phyloP scores from a whole-genome alignment of 352 stramenopile genomes.

The Phytophthora macrochlamydospora region DNA sequence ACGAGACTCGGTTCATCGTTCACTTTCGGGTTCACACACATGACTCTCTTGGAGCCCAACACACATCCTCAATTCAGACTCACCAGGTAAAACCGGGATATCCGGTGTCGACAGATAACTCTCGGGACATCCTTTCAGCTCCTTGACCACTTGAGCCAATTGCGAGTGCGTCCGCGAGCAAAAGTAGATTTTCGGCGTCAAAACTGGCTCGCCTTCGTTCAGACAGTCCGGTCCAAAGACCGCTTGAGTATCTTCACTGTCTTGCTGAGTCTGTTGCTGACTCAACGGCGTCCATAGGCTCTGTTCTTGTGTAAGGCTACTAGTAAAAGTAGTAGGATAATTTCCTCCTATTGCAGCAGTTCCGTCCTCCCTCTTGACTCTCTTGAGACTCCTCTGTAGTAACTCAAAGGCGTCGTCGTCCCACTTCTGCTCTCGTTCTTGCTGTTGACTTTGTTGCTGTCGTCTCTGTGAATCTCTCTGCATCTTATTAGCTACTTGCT shows the following conservation, averaged over 20 bases:
- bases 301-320: slow-evolving; percentile 5
- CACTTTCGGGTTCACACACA: slow-evolving; percentile 73
- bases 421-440: slow-evolving; percentile 14
- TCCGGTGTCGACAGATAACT: slow-evolving; percentile 53
- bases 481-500: slow-evolving; percentile 38
- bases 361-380: slow-evolving; percentile 29
- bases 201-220: slow-evolving; percentile 8
- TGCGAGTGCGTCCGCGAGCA: slow-evolving; percentile 86
- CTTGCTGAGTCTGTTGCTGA: slow-evolving; percentile 8
- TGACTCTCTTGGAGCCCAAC: slow-evolving; percentile 73
- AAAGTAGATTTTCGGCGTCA: slow-evolving; percentile 77
- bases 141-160: slow-evolving; percentile 73
- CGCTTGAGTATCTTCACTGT: slow-evolving; percentile 1
- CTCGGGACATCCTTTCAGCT: slow-evolving; percentile 71
- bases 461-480: slow-evolving; percentile 9
- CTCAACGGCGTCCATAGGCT: background rate
- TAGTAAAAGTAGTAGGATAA: too few species aligned
- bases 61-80: slow-evolving; percentile 65
- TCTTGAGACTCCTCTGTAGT: slow-evolving; percentile 38
- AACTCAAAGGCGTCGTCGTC: slow-evolving; percentile 36
- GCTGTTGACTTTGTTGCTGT: slow-evolving; percentile 17
- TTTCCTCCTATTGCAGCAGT: background rate
- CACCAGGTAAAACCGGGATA: slow-evolving; percentile 22
- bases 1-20: slow-evolving; percentile 54
- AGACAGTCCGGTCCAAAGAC: slow-evolving; percentile 8